A percentile compares a stretch with the other conserved stretches of the same genome.
Evolutionary conservation across 805 yeast species (phyloP).

Genomic region (Lachancea waltii): DNA sequence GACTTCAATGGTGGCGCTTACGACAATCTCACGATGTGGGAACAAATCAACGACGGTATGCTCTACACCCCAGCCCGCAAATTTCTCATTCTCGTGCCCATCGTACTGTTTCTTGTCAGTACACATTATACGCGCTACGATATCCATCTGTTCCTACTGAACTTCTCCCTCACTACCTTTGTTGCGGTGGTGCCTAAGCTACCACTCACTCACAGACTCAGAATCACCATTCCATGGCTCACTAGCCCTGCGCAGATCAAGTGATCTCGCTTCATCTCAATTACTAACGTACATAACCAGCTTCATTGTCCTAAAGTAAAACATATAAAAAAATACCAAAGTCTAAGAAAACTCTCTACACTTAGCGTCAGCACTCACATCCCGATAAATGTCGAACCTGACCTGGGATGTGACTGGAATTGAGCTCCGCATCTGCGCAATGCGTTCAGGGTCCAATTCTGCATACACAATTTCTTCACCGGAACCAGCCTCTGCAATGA

Average conservation of each 20-base stretch:
- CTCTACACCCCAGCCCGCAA: conserved; percentile 96
- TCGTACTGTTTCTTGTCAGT: conserved; percentile 72
- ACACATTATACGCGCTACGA: conserved; percentile 90
- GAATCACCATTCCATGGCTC: conserved; percentile 53
- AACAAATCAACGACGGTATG: conserved; percentile 90
- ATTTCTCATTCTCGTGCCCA: conserved; percentile 88
- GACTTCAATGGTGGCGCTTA: conserved; percentile 96
- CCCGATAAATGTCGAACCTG: conserved; percentile 52
- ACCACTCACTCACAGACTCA: conserved; percentile 72
- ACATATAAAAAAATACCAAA: too few species aligned
- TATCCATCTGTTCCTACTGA: conserved; percentile 67
- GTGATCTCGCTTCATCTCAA: background rate
- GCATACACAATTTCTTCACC: conserved; percentile 72
- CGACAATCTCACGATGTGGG: conserved; percentile 97
- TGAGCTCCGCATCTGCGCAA: conserved; percentile 52
- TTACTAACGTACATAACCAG: too few species aligned
- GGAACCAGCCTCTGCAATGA: conserved; percentile 68
- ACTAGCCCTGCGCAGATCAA: conserved; percentile 36
- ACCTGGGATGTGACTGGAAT: conserved; percentile 69
- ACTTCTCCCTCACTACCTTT: conserved; percentile 66
- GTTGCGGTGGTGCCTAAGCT: conserved; percentile 88
- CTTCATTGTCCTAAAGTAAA: too few species aligned
- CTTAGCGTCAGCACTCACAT: conserved; percentile 20
- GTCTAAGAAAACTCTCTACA: too few species aligned
- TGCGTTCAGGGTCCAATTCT: conserved; percentile 55